Conservation (phyloP, 768 basidiomycete genomes). For the Boletus reticulatus region DNA sequence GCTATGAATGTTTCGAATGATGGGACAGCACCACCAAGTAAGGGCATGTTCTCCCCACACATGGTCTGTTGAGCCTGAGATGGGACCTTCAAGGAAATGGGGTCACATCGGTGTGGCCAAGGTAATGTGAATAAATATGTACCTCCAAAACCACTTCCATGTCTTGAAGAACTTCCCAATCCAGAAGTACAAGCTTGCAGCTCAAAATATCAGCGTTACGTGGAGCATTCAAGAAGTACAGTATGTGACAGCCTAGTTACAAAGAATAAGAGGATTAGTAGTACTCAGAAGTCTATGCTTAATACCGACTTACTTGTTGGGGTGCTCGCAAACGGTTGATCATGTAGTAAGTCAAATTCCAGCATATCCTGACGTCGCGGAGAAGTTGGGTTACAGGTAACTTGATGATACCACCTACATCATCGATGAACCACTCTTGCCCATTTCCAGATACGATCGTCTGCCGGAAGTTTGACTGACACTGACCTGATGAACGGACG, state of each 20-base stretch:
- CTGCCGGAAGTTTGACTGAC: too few species aligned
- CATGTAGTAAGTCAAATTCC: conserved; percentile 35
- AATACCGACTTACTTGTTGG: background rate
- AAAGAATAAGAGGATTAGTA: background rate
- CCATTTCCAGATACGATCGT: too few species aligned
- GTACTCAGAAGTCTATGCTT: too few species aligned
- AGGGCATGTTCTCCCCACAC: background rate
- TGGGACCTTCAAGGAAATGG: background rate
- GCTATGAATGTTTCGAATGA: too few species aligned
- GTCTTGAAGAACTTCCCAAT: conserved; percentile 9
- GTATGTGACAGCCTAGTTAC: background rate
- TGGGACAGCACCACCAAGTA: background rate
- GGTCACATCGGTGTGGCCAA: too few species aligned
- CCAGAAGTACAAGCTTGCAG: background rate
- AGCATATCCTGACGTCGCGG: conserved; percentile 36
- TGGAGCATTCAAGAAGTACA: background rate
- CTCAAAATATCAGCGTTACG: background rate
- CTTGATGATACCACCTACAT: background rate
- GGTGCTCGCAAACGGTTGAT: conserved; percentile 3
- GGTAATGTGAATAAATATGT: too few species aligned
- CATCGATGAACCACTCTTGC: too few species aligned
- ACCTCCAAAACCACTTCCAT: conserved; percentile 9
- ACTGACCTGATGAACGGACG: too few species aligned
- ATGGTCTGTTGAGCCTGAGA: background rate
- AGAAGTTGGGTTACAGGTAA: conserved; percentile 1